These are phyloP conservation scores for Penicillium sclerotiorum DNA, from an alignment of 2,329 filamentous ascomycete genomes.

Conservation along the genomic window DNA sequence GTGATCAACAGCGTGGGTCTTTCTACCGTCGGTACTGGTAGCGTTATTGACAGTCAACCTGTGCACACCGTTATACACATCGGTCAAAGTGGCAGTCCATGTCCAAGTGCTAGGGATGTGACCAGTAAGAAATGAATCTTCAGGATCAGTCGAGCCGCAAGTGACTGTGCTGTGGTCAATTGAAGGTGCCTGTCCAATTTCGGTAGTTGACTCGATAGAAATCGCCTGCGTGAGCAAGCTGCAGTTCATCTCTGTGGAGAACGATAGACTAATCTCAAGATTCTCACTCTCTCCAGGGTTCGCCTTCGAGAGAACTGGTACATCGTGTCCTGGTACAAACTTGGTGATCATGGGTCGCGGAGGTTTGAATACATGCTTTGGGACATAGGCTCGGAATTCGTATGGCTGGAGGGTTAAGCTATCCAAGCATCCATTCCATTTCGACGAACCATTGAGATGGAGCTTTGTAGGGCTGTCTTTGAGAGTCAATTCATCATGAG, in stretches of 20 bases:
- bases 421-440: conserved; percentile 59
- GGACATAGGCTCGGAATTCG: conserved; percentile 64
- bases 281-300: conserved; percentile 44
- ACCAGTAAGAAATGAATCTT: conserved; percentile 47
- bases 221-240: conserved; percentile 55
- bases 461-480: conserved; percentile 49
- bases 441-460: conserved; percentile 50
- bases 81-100: conserved; percentile 55
- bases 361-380: conserved; percentile 51
- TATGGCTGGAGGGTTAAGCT: conserved; percentile 57
- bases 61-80: conserved; percentile 65
- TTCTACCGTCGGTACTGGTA: conserved; percentile 44
- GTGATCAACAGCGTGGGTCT: conserved; percentile 59
- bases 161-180: conserved; percentile 49
- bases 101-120: conserved; percentile 58
- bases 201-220: conserved; percentile 56
- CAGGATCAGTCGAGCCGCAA: conserved; percentile 47
- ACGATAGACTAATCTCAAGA: conserved; percentile 58
- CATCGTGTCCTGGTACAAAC: conserved; percentile 64
- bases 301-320: conserved; percentile 55
- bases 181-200: conserved; percentile 46
- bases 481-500: conserved; percentile 60
- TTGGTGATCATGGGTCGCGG: conserved; percentile 62
- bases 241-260: conserved; percentile 65
- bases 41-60: conserved; percentile 60